A percentile compares a stretch with the other conserved stretches of the same genome.
Conservation (phyloP, 2,329 filamentous ascomycete genomes). For the Neospermospora avenae region DNA sequence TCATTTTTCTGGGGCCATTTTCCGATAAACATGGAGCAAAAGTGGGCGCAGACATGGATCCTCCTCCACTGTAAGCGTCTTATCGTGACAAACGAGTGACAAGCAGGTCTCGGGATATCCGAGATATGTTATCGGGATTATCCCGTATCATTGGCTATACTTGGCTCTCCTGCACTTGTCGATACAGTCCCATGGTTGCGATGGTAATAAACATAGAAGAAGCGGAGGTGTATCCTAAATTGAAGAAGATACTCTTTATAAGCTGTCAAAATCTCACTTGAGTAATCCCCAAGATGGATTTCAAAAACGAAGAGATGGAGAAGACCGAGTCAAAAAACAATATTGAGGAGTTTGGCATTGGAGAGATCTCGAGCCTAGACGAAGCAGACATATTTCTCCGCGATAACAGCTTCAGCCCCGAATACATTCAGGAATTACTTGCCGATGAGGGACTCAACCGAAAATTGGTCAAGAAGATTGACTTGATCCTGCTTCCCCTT, state of each 20-base stretch:
- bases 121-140: neutral
- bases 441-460: conserved; percentile 36
- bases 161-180: neutral
- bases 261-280: neutral
- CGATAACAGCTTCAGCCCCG: conserved; percentile 44
- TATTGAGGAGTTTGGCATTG: conserved; percentile 6
- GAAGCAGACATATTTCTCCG: conserved; percentile 47
- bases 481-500: conserved; percentile 49
- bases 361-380: conserved; percentile 40
- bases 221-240: neutral
- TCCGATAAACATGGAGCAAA: neutral
- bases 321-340: conserved; percentile 6
- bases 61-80: neutral
- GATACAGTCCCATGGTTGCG: neutral
- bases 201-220: neutral
- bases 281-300: neutral
- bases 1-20: neutral
- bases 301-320: conserved; percentile 7
- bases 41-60: conserved; percentile 2
- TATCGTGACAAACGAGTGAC: neutral
- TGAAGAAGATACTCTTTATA: neutral
- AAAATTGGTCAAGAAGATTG: conserved; percentile 44
- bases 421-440: conserved; percentile 43
- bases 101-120: neutral
- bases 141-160: neutral